A percentile compares a stretch with the other conserved stretches of the same genome.
phyloP scores from a whole-genome alignment of 352 stramenopile genomes.

The Pythium phragmitis region DNA sequence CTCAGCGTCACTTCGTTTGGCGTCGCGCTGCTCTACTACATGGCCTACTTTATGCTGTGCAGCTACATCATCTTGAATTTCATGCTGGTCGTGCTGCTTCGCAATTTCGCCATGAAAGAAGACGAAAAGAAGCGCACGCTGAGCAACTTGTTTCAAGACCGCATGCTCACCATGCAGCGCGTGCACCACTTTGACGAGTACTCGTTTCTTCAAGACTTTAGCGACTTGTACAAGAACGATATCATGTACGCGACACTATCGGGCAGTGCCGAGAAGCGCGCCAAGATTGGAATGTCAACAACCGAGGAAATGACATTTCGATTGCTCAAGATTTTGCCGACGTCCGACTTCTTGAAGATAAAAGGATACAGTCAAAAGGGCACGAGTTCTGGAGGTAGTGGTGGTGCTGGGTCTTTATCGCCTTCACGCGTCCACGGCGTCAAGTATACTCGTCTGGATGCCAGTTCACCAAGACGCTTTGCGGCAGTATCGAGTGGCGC shows the following conservation, averaged over 20 bases:
- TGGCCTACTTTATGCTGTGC: conserved; percentile 70
- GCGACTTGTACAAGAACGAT: conserved; percentile 68
- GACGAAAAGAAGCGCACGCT: conserved; percentile 75
- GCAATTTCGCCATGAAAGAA: conserved; percentile 85
- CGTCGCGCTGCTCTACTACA: conserved; percentile 66
- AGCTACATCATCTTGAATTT: conserved; percentile 80
- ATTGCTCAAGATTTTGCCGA: conserved; percentile 59
- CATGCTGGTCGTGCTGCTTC: conserved; percentile 81
- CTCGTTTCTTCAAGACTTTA: conserved; percentile 72
- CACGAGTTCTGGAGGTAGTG: background rate
- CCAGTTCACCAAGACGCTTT: background rate
- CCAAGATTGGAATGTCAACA: conserved; percentile 50
- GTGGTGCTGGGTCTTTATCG: conserved; percentile 2
- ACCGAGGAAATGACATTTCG: conserved; percentile 62
- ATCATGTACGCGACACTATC: conserved; percentile 78
- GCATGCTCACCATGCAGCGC: conserved; percentile 76
- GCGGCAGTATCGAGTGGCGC: background rate
- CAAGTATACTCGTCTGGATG: conserved; percentile 30
- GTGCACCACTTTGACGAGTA: conserved; percentile 82
- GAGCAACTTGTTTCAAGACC: conserved; percentile 71
- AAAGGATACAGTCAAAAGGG: conserved; percentile 45
- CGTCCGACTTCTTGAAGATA: conserved; percentile 65
- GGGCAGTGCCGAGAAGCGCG: conserved; percentile 56
- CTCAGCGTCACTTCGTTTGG: conserved; percentile 57
- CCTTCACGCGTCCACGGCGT: conserved; percentile 21